phyloP scores from a whole-genome alignment of 1,284 basidiomycete genomes.

The Puccinia polysora region DNA sequence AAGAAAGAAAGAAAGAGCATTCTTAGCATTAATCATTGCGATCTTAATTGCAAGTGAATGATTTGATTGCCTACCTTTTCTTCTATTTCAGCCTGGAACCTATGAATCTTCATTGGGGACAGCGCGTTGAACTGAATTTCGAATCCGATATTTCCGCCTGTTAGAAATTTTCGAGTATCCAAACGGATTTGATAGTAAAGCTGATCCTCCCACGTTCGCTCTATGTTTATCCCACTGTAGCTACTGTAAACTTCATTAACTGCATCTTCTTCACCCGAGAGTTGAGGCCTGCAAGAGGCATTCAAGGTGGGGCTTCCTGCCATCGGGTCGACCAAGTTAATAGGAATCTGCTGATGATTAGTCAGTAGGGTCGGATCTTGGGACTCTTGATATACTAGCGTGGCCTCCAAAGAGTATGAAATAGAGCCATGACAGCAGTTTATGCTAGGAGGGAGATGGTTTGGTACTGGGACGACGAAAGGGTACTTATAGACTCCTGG shows the following conservation, averaged over 20 bases:
- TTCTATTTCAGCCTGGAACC: slow-evolving; percentile 13
- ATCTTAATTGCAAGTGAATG: no score
- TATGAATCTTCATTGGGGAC: slow-evolving; percentile 15
- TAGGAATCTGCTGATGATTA: slow-evolving; percentile 9
- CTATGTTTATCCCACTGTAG: slow-evolving; percentile 17
- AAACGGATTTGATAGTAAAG: slow-evolving; percentile 20
- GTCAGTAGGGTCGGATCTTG: slow-evolving; percentile 10
- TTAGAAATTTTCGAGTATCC: slow-evolving; percentile 16
- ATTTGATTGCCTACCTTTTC: slow-evolving; percentile 14
- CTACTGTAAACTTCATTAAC: slow-evolving; percentile 17
- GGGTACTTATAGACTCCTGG: slow-evolving; percentile 19
- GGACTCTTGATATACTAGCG: slow-evolving; percentile 5
- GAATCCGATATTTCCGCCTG: slow-evolving; percentile 14
- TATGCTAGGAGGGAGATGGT: slow-evolving; percentile 20
- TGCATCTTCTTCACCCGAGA: slow-evolving; percentile 17
- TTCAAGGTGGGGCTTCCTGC: slow-evolving; percentile 14
- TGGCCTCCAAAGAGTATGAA: slow-evolving; percentile 10
- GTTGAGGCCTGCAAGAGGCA: not conserved
- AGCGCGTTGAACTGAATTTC: slow-evolving; percentile 26
- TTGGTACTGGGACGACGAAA: slow-evolving; percentile 8
- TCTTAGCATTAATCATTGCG: no score
- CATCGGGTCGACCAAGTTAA: slow-evolving; percentile 5
- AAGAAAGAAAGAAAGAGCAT: not conserved
- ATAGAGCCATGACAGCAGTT: not conserved
- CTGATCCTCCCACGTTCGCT: slow-evolving; percentile 17